These are phyloP conservation scores for Pelargonium australe DNA, from an alignment of 441 rosid species.

Conservation along the genomic window DNA sequence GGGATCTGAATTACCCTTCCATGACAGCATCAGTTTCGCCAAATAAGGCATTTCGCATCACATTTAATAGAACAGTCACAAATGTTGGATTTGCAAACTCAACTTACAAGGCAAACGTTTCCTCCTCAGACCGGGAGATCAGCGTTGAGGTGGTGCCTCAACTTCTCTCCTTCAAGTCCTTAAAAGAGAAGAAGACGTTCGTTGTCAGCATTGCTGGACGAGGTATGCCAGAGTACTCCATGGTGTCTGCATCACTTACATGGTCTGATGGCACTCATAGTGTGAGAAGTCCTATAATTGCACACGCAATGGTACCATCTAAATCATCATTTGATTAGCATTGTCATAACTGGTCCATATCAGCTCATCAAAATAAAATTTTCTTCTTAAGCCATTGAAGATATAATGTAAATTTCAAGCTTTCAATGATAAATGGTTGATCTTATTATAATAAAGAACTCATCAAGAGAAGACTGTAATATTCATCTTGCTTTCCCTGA, in stretches of 20 bases:
- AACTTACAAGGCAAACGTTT: slow-evolving; percentile 28
- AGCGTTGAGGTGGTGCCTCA: slow-evolving; percentile 26
- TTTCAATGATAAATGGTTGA: no score
- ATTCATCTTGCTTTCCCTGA: no score
- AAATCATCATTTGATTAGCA: neutral
- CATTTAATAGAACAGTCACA: slow-evolving; percentile 38
- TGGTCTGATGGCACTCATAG: slow-evolving; percentile 40
- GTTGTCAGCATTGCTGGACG: slow-evolving; percentile 28
- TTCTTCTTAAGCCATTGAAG: no score
- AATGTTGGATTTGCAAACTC: slow-evolving; percentile 41
- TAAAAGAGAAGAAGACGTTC: slow-evolving; percentile 35
- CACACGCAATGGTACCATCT: neutral
- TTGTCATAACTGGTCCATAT: neutral
- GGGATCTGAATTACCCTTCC: slow-evolving; percentile 43
- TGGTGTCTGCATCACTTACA: slow-evolving; percentile 25
- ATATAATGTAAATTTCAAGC: no score
- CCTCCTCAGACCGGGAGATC: slow-evolving; percentile 1
- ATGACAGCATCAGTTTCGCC: slow-evolving; percentile 21
- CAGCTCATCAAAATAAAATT: no score
- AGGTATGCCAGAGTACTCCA: neutral
- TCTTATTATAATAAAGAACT: no score
- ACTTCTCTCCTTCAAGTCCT: slow-evolving; percentile 27
- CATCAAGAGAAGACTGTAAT: no score
- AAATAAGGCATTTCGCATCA: slow-evolving; percentile 11
- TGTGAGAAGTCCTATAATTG: slow-evolving; percentile 36